Evolutionary conservation across 2,329 filamentous ascomycete genomes (phyloP).

Genomic region (Dactylellina leptospora): DNA sequence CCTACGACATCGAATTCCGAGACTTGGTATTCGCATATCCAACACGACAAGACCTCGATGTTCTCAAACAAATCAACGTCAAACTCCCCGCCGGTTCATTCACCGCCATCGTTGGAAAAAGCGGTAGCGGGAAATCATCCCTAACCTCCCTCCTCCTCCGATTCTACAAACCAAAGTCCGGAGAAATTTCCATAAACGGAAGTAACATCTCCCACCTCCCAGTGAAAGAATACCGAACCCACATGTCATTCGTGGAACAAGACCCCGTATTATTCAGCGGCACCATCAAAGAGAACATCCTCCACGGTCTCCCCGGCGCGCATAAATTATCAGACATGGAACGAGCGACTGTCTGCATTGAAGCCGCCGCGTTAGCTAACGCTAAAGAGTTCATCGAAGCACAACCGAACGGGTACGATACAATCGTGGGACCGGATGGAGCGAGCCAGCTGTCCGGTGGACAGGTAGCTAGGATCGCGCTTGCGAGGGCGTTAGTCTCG

Average conservation of each 20-base stretch:
- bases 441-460: constrained; percentile 56
- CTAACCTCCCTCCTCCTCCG: constrained; percentile 67
- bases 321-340: constrained; percentile 60
- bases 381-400: constrained; percentile 55
- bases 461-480: constrained; percentile 55
- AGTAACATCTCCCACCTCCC: constrained; percentile 65
- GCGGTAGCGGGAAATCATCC: constrained; percentile 69
- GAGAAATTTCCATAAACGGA: constrained; percentile 64
- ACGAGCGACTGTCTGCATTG: constrained; percentile 15
- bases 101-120: constrained; percentile 69
- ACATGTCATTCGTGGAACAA: constrained; percentile 73
- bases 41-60: constrained; percentile 59
- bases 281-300: constrained; percentile 67
- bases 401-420: constrained; percentile 56
- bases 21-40: constrained; percentile 62
- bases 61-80: constrained; percentile 62
- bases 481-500: constrained; percentile 59
- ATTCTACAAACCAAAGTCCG: constrained; percentile 68
- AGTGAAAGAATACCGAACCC: constrained; percentile 63
- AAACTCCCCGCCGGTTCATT: constrained; percentile 62
- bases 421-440: constrained; percentile 55
- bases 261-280: constrained; percentile 75
- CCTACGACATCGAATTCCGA: constrained; percentile 60
- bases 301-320: constrained; percentile 64
- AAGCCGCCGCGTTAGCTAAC: constrained; percentile 56